These are phyloP conservation scores for Jaenimonas drosophilae DNA, from an alignment of 208 protist genomes.

Conservation along the genomic window DNA sequence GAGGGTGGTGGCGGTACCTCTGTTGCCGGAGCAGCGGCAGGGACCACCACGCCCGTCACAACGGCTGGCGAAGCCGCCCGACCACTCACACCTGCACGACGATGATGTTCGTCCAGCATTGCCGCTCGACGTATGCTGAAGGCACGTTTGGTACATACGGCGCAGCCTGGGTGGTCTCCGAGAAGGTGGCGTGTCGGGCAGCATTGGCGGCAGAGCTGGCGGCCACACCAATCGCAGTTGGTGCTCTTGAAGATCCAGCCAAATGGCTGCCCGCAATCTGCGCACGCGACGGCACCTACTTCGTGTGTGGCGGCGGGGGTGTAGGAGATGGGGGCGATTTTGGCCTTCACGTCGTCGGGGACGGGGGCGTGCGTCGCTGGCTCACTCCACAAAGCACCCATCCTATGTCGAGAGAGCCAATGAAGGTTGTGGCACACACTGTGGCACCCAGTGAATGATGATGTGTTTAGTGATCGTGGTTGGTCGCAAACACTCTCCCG, in stretches of 20 bases:
- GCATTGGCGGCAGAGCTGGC: slow-evolving; percentile 62
- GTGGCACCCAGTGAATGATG: too few species aligned
- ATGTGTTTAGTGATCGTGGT: too few species aligned
- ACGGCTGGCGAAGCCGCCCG: too few species aligned
- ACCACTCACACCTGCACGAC: slow-evolving; percentile 2
- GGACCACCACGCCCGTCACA: too few species aligned
- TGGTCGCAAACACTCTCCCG: too few species aligned
- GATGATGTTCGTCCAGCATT: slow-evolving; percentile 32
- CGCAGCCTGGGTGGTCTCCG: slow-evolving; percentile 53
- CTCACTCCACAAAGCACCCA: too few species aligned
- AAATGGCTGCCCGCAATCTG: slow-evolving; percentile 50
- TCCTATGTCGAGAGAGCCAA: too few species aligned
- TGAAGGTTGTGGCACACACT: too few species aligned
- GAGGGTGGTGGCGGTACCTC: too few species aligned
- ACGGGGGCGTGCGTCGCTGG: slow-evolving; percentile 52
- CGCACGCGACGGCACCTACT: slow-evolving; percentile 29
- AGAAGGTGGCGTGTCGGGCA: slow-evolving; percentile 60
- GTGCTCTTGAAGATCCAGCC: slow-evolving; percentile 49
- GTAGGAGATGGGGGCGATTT: slow-evolving; percentile 60
- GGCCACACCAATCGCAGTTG: slow-evolving; percentile 81
- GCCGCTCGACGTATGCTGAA: slow-evolving; percentile 21
- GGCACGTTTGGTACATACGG: slow-evolving; percentile 42
- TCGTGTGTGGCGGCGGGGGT: slow-evolving; percentile 19
- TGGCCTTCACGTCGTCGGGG: slow-evolving; percentile 53
- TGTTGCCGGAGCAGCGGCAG: too few species aligned